phyloP scores from a whole-genome alignment of 169 alveolate genomes.

The Theileria annulata region DNA sequence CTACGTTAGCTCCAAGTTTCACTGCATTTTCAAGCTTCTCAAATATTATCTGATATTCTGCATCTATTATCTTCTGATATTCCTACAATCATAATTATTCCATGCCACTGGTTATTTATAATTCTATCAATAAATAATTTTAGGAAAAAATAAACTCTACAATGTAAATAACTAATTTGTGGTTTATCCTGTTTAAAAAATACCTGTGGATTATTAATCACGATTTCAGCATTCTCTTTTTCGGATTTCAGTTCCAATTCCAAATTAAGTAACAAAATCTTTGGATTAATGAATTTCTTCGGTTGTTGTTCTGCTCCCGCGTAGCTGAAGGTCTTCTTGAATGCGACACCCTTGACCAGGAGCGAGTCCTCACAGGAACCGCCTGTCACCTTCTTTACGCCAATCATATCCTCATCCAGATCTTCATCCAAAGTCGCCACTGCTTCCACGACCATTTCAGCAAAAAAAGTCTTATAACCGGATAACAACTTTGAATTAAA shows the following conservation, averaged over 20 bases:
- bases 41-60: constrained; percentile 96
- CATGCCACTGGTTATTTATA: neutral
- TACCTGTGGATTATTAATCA: constrained; percentile 86
- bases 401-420: constrained; percentile 91
- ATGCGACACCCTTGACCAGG: constrained; percentile 96
- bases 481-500: constrained; percentile 94
- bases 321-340: constrained; percentile 97
- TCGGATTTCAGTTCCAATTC: constrained; percentile 98
- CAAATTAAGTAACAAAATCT: constrained; percentile 89
- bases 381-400: constrained; percentile 96
- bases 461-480: constrained; percentile 91
- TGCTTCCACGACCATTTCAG: constrained; percentile 94
- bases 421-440: constrained; percentile 90
- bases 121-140: too few relatives aligned
- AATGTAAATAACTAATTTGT: too few relatives aligned
- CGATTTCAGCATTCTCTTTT: constrained; percentile 98
- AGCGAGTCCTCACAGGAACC: constrained; percentile 91
- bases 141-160: too few relatives aligned
- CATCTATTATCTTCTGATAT: constrained; percentile 95
- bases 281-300: constrained; percentile 91
- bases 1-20: constrained; percentile 91
- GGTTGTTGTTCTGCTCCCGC: constrained; percentile 99
- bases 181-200: too few relatives aligned
- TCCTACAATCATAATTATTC: constrained; percentile 78
- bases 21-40: constrained; percentile 91